These are phyloP conservation scores for Theileria parva DNA, from an alignment of 169 alveolate genomes.

Conservation along the genomic window DNA sequence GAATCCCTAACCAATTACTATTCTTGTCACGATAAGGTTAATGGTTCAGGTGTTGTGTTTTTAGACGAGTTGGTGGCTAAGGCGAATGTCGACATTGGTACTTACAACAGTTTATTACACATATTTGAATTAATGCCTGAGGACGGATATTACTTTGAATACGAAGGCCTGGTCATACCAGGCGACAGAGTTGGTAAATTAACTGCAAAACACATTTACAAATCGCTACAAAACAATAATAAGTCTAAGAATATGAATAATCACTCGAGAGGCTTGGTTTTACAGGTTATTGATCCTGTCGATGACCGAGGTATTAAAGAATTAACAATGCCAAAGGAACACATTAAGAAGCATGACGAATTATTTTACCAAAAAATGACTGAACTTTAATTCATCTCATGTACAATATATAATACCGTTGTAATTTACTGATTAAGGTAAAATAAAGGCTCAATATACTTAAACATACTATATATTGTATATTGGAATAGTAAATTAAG, in stretches of 20 bases:
- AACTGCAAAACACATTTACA: conserved; percentile 34
- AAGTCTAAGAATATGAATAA: neutral
- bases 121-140: conserved; percentile 38
- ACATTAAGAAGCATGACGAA: conserved; percentile 26
- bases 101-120: conserved; percentile 21
- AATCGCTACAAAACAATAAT: neutral
- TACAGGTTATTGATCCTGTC: conserved; percentile 67
- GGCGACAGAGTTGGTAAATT: conserved; percentile 26
- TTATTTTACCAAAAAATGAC: conserved; percentile 27
- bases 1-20: conserved; percentile 5
- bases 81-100: conserved; percentile 23
- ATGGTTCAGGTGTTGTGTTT: conserved; percentile 22
- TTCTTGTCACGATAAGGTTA: conserved; percentile 23
- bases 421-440: too few relatives aligned
- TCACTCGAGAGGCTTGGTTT: conserved; percentile 15
- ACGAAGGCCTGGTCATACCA: conserved; percentile 49
- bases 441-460: neutral
- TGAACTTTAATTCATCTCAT: conserved; percentile 1
- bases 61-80: conserved; percentile 31
- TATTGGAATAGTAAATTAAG: neutral
- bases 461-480: too few relatives aligned
- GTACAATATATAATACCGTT: neutral
- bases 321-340: conserved; percentile 16
- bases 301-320: conserved; percentile 21
- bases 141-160: conserved; percentile 67